phyloP scores from a whole-genome alignment of 1,139 yeast genomes.

The Protomyces inundatus region DNA sequence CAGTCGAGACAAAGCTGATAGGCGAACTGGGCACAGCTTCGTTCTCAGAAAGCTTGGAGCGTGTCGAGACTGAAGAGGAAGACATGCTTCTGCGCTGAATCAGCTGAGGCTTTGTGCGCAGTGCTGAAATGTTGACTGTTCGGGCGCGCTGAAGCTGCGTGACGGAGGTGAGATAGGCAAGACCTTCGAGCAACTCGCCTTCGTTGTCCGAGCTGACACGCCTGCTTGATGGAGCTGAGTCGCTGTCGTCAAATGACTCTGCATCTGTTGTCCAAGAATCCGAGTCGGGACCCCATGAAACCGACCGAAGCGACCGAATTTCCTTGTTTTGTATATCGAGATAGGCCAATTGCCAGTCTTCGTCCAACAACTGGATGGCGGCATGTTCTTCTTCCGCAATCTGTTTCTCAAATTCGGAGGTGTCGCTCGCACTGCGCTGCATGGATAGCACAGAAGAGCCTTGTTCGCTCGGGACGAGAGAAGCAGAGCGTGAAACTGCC shows the following conservation, averaged over 20 bases:
- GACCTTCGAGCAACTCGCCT: not conserved
- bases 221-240: not conserved
- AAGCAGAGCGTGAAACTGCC: not conserved
- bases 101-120: not conserved
- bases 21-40: not conserved
- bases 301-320: not conserved
- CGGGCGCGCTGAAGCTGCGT: not conserved
- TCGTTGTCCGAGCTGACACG: not conserved
- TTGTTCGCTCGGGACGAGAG: not conserved
- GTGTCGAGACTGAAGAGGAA: not conserved
- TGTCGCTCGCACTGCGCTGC: not conserved
- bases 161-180: not conserved
- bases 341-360: not conserved
- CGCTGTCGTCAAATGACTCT: not conserved
- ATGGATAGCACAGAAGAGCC: too few species aligned
- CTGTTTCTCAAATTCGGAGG: not conserved
- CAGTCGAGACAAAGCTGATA: too few species aligned
- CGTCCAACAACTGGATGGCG: not conserved
- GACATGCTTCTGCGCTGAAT: too few species aligned
- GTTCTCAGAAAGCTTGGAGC: not conserved
- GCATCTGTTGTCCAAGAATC: not conserved
- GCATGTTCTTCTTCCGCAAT: not conserved
- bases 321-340: not conserved
- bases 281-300: not conserved
- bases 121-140: not conserved